These are phyloP conservation scores for Corynespora cassiicola DNA, from an alignment of 2,329 filamentous ascomycete genomes.

Conservation along the genomic window DNA sequence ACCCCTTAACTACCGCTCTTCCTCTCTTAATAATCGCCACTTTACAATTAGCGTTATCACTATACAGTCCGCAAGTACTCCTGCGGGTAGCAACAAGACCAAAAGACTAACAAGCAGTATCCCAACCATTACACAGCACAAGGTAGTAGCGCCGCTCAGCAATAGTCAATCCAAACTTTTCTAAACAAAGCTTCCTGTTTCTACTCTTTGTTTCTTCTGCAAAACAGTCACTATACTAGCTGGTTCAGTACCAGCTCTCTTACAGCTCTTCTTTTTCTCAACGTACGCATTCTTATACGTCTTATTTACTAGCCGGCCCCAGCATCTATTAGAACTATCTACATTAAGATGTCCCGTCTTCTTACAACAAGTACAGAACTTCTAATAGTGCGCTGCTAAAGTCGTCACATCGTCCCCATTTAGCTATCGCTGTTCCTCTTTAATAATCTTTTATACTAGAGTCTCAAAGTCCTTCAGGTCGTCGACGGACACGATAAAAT, in stretches of 20 bases:
- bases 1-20: background rate
- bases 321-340: conserved; percentile 1
- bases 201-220: conserved; percentile 2
- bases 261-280: no score
- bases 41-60: conserved; percentile 1
- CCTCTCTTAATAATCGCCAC: conserved; percentile 1
- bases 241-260: background rate
- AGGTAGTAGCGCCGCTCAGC: background rate
- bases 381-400: conserved; percentile 2
- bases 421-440: conserved; percentile 2
- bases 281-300: no score
- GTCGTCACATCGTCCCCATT: conserved; percentile 3
- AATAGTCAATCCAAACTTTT: conserved; percentile 1
- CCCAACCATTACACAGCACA: background rate
- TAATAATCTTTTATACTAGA: no score
- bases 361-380: conserved; percentile 1
- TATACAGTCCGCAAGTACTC: background rate
- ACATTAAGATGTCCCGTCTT: conserved; percentile 1
- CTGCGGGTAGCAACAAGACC: background rate
- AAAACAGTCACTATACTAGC: background rate
- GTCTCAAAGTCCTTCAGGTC: no score
- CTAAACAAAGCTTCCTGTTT: conserved; percentile 2
- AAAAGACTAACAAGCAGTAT: no score
- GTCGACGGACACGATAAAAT: no score
- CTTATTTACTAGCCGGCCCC: no score